Percentiles rank a stretch among this genome's conserved stretches.
Conservation (phyloP, 2,329 filamentous ascomycete species). For the Alternaria consortialis region DNA sequence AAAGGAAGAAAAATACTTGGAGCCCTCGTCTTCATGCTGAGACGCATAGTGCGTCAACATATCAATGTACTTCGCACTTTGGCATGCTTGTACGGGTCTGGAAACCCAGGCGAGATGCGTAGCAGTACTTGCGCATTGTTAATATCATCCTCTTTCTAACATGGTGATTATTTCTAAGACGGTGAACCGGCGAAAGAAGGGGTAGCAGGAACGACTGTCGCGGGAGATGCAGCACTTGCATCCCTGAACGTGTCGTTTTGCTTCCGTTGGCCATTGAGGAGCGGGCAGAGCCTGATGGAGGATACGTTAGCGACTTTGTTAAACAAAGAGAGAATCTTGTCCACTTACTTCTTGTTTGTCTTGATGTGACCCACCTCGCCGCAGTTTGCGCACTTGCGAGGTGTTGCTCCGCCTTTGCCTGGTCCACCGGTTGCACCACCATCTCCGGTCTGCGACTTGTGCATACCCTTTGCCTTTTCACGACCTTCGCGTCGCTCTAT, state of each 20-base stretch:
- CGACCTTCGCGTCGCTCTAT: constrained; percentile 88
- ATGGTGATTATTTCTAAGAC: constrained; percentile 1
- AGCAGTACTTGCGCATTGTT: not conserved
- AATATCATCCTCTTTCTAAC: not conserved
- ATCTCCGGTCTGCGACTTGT: constrained; percentile 52
- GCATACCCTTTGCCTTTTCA: constrained; percentile 82
- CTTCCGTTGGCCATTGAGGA: constrained; percentile 51
- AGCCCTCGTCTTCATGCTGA: not conserved
- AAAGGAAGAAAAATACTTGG: not conserved
- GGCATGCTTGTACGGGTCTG: not conserved
- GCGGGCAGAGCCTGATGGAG: constrained; percentile 45
- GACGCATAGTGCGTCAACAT: not conserved
- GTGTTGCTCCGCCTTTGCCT: constrained; percentile 61
- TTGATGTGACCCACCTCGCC: constrained; percentile 98
- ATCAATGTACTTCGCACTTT: not conserved
- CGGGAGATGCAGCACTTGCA: constrained; percentile 42
- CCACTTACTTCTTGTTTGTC: constrained; percentile 89
- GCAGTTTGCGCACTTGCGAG: constrained; percentile 95
- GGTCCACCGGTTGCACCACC: constrained; percentile 57
- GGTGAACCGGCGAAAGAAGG: constrained; percentile 26
- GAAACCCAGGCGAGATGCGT: not conserved
- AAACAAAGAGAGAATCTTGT: constrained; percentile 1
- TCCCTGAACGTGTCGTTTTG: constrained; percentile 51
- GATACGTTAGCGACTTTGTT: constrained; percentile 26
- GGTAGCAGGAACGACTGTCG: constrained; percentile 18